Evolutionary conservation across 768 basidiomycete species (phyloP).

Genomic region (Trametes villosa): DNA sequence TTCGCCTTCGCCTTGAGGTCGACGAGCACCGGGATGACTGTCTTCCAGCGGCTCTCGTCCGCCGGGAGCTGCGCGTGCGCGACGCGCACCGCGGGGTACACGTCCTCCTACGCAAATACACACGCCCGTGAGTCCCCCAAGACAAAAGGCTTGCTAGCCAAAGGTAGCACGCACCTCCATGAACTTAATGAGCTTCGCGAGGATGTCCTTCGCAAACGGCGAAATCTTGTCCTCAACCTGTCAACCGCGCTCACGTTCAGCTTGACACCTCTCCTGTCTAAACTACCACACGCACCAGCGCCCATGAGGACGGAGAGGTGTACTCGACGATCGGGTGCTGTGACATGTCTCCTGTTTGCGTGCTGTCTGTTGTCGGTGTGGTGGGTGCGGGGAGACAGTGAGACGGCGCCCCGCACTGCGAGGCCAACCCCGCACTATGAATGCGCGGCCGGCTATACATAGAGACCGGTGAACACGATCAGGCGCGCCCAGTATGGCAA

Average conservation of each 20-base stretch:
- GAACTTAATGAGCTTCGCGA: conserved; percentile 83
- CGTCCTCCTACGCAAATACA: conserved; percentile 78
- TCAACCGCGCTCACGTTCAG: conserved; percentile 15
- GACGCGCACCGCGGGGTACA: conserved; percentile 76
- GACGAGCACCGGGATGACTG: conserved; percentile 77
- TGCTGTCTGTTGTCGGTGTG: no score
- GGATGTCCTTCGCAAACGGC: conserved; percentile 82
- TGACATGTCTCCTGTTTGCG: conserved; percentile 49
- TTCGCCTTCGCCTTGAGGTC: conserved; percentile 89
- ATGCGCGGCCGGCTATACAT: conserved; percentile 13
- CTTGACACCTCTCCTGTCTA: background rate
- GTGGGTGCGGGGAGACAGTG: background rate
- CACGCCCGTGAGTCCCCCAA: background rate
- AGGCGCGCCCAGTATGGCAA: conserved; percentile 2
- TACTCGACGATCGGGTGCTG: conserved; percentile 75
- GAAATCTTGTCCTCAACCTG: conserved; percentile 94
- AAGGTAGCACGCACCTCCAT: conserved; percentile 60
- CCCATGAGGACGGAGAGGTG: conserved; percentile 87
- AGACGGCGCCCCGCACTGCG: background rate
- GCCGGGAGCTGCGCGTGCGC: conserved; percentile 82
- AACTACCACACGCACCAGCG: conserved; percentile 60
- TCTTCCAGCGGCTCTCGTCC: conserved; percentile 82
- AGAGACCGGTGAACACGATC: conserved; percentile 11
- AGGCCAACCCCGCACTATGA: conserved; percentile 9
- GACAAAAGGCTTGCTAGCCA: background rate